phyloP scores from a whole-genome alignment of 305 asterid species.

The Fraxinus floribunda region DNA sequence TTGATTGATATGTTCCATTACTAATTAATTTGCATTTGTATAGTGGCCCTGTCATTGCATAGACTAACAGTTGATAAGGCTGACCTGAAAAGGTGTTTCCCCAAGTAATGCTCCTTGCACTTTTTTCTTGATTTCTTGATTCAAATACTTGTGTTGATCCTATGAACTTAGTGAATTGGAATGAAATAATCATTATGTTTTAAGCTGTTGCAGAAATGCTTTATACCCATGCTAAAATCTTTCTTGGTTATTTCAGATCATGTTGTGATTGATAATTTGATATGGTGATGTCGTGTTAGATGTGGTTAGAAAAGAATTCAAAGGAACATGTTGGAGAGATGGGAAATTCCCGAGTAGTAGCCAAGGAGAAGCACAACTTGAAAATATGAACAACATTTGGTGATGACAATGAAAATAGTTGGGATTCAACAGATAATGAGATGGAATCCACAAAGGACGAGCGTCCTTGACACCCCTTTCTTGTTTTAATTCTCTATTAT shows the following conservation, averaged over 20 bases:
- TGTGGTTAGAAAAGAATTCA: too few relatives aligned
- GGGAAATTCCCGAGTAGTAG: conserved; percentile 34
- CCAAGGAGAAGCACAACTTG: conserved; percentile 31
- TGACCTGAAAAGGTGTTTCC: too few relatives aligned
- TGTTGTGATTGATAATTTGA: too few relatives aligned
- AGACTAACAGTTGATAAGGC: neutral
- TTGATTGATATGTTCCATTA: neutral
- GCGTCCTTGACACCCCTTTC: too few relatives aligned
- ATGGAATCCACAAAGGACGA: too few relatives aligned
- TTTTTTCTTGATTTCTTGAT: too few relatives aligned
- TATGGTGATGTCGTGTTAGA: too few relatives aligned
- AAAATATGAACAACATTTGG: conserved; percentile 56
- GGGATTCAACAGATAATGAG: too few relatives aligned
- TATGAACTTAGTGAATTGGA: neutral
- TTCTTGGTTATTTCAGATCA: conserved; percentile 16
- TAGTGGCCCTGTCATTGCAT: neutral
- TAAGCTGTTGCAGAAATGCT: too few relatives aligned
- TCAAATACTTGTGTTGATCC: neutral
- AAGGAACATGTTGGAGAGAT: conserved; percentile 34
- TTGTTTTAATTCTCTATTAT: too few relatives aligned
- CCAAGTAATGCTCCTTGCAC: too few relatives aligned
- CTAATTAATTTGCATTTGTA: neutral
- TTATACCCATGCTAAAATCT: neutral
- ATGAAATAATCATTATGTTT: neutral
- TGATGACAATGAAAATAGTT: too few relatives aligned